These are phyloP conservation scores for Lepraria neglecta DNA, from an alignment of 495 filamentous ascomycete species.

Conservation along the genomic window DNA sequence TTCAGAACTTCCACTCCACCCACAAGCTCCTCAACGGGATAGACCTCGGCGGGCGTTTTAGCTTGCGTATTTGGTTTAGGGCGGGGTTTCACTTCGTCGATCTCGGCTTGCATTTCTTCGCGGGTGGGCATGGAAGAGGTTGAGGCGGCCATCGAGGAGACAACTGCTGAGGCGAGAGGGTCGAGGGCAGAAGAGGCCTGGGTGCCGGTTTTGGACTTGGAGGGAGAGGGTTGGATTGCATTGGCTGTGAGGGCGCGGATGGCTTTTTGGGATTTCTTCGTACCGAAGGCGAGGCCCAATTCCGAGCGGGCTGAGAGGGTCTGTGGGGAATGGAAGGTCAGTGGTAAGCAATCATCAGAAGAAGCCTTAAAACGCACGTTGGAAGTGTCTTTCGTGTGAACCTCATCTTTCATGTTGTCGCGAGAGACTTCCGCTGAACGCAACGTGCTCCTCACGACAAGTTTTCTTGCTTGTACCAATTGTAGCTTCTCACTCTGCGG, in stretches of 20 bases:
- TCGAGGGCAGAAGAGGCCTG: slow-evolving; percentile 39
- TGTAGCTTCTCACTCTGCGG: slow-evolving; percentile 64
- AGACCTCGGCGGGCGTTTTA: slow-evolving; percentile 70
- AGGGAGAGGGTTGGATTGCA: slow-evolving; percentile 52
- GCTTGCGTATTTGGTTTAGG: slow-evolving; percentile 70
- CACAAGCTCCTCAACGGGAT: slow-evolving; percentile 63
- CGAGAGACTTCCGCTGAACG: slow-evolving; percentile 41
- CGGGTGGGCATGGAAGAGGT: slow-evolving; percentile 51
- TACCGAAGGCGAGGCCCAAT: slow-evolving; percentile 86
- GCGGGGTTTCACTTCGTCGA: slow-evolving; percentile 68
- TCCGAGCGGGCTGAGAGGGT: slow-evolving; percentile 49
- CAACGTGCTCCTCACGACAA: slow-evolving; percentile 61
- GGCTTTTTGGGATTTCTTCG: slow-evolving; percentile 86
- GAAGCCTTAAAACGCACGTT: slow-evolving; percentile 30
- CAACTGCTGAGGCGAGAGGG: slow-evolving; percentile 53
- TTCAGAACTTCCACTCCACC: slow-evolving; percentile 41
- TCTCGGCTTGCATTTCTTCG: slow-evolving; percentile 57
- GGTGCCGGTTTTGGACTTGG: slow-evolving; percentile 32
- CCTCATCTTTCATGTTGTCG: slow-evolving; percentile 37
- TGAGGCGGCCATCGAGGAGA: slow-evolving; percentile 55
- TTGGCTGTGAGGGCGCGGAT: slow-evolving; percentile 71
- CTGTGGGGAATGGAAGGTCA: not conserved
- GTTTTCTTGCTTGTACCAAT: slow-evolving; percentile 66
- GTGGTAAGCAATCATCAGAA: not conserved
- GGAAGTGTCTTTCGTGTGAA: slow-evolving; percentile 39